A percentile compares a stretch with the other conserved stretches of the same genome.
Evolutionary conservation across 805 yeast species (phyloP).

Genomic region (Kuraishia floccosa): DNA sequence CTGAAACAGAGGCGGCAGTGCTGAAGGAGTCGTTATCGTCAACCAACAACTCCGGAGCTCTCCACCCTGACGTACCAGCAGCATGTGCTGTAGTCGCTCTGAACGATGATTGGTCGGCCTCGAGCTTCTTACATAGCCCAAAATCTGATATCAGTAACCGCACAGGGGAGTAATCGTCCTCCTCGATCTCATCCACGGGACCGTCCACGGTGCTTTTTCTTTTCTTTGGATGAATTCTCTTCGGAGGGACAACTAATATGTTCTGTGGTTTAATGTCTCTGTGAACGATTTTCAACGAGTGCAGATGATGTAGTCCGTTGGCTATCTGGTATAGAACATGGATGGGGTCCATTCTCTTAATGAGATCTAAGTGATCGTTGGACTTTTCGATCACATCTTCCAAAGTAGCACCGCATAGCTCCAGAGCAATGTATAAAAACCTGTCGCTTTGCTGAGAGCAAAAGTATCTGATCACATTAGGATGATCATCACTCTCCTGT

Average conservation of each 20-base stretch:
- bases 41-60: conserved; percentile 82
- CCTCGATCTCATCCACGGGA: conserved; percentile 2
- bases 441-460: conserved; percentile 87
- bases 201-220: not conserved
- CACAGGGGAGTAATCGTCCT: conserved; percentile 20
- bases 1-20: not conserved
- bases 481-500: conserved; percentile 94
- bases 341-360: conserved; percentile 24
- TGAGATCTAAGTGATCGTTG: conserved; percentile 22
- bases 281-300: conserved; percentile 84
- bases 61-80: conserved; percentile 97
- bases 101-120: conserved; percentile 86
- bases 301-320: conserved; percentile 77
- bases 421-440: conserved; percentile 87
- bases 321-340: conserved; percentile 65
- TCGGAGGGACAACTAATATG: conserved; percentile 70
- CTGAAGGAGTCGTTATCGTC: conserved; percentile 20
- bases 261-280: conserved; percentile 93
- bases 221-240: conserved; percentile 14
- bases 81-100: conserved; percentile 87
- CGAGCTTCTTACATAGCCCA: conserved; percentile 88
- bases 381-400: conserved; percentile 72
- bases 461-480: conserved; percentile 86
- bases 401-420: conserved; percentile 78
- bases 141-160: conserved; percentile 87